These are phyloP conservation scores for Ophiostoma sp. DNA, from an alignment of 2,329 filamentous ascomycete genomes.

Conservation along the genomic window DNA sequence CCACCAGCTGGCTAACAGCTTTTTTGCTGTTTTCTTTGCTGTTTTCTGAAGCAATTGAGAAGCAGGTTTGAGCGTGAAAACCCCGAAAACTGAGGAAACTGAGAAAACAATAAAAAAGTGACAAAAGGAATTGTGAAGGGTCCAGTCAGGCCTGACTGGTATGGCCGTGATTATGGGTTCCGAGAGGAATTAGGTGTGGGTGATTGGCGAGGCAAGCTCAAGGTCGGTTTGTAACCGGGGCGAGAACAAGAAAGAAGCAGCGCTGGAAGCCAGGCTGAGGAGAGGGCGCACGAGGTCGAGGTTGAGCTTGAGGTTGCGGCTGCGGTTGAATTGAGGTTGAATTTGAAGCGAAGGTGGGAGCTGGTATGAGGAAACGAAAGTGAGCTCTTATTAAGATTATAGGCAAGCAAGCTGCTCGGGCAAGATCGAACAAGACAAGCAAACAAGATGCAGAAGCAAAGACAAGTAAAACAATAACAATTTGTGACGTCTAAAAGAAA, in stretches of 20 bases:
- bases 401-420: not conserved
- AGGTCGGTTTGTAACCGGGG: not conserved
- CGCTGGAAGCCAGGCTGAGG: not conserved
- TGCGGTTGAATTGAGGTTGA: not conserved
- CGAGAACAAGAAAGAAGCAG: not conserved
- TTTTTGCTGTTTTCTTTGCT: not conserved
- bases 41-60: not conserved
- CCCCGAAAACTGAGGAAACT: not conserved
- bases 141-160: conserved; percentile 26
- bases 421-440: not conserved
- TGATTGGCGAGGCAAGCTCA: not conserved
- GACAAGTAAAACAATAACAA: not conserved
- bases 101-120: not conserved
- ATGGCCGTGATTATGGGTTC: conserved; percentile 18
- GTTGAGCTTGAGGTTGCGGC: not conserved
- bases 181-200: not conserved
- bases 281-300: not conserved
- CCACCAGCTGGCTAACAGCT: not conserved
- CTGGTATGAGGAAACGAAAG: not conserved
- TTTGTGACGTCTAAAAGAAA: conserved; percentile 6
- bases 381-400: conserved; percentile 13
- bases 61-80: not conserved
- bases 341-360: not conserved
- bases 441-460: not conserved
- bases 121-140: not conserved